Evolutionary conservation across 106 monocot genomes (phyloP).

Genomic region (Xerophyta viscosa): DNA sequence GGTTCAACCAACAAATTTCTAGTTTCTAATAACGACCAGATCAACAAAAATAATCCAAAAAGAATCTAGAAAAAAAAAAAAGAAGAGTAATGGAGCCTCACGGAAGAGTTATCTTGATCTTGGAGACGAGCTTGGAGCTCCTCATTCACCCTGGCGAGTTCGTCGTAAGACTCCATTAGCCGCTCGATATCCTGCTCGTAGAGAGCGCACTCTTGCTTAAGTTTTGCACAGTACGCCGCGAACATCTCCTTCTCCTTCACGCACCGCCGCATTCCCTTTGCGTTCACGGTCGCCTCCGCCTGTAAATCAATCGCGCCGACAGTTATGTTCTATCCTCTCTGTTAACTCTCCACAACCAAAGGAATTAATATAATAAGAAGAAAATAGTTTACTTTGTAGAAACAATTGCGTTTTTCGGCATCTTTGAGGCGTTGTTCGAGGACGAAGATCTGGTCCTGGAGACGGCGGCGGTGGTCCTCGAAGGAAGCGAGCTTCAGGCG

Average conservation of each 20-base stretch:
- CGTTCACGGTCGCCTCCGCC: not conserved
- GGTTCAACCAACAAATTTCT: too few species aligned
- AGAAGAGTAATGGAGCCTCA: constrained; percentile 11
- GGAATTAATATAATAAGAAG: too few species aligned
- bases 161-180: constrained; percentile 59
- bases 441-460: constrained; percentile 67
- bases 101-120: constrained; percentile 20
- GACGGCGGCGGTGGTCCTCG: constrained; percentile 59
- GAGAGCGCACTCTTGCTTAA: constrained; percentile 66
- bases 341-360: not conserved
- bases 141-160: constrained; percentile 61
- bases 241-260: constrained; percentile 56
- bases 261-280: constrained; percentile 1
- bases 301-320: not conserved
- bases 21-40: too few species aligned
- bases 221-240: constrained; percentile 30
- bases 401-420: constrained; percentile 36
- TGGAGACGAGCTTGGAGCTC: constrained; percentile 33
- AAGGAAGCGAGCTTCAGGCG: constrained; percentile 65
- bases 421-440: constrained; percentile 58
- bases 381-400: constrained; percentile 43
- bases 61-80: too few species aligned
- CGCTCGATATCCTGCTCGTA: constrained; percentile 60
- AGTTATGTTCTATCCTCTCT: not conserved
- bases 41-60: too few species aligned